Percentiles rank a stretch among this genome's conserved stretches.
Conservation (phyloP, 805 yeast genomes). For the Candida easanensis region DNA sequence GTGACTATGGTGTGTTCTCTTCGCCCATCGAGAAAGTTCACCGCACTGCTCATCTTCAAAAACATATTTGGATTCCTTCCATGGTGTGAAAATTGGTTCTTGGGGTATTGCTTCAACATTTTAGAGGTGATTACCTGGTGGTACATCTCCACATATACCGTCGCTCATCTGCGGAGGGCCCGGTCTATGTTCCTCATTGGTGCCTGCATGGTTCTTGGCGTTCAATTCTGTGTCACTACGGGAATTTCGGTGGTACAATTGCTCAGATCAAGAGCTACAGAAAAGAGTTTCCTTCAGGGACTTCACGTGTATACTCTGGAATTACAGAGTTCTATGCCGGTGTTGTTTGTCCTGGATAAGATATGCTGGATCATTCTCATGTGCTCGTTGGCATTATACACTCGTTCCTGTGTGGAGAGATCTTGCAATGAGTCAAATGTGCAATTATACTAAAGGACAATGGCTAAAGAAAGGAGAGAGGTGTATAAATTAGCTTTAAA, state of each 20-base stretch:
- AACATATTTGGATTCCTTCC: background rate
- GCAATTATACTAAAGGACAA: too few species aligned
- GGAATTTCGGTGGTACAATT: background rate
- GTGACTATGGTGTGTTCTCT: background rate
- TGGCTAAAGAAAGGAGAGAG: too few species aligned
- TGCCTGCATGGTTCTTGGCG: background rate
- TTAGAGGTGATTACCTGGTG: background rate
- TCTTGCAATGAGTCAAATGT: too few species aligned
- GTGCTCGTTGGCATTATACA: background rate
- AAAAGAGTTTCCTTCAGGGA: background rate
- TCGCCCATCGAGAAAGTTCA: background rate
- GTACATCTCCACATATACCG: background rate
- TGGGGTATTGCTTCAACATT: background rate
- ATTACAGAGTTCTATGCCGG: constrained; percentile 1
- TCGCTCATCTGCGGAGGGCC: background rate
- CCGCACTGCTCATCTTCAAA: background rate
- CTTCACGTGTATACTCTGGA: background rate
- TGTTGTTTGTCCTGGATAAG: constrained; percentile 5
- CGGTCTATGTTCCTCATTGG: background rate
- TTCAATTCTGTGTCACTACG: background rate
- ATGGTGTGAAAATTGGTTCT: constrained; percentile 1
- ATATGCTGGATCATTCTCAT: constrained; percentile 1
- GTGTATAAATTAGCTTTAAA: too few species aligned
- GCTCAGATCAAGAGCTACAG: background rate
- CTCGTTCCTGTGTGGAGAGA: too few species aligned